phyloP scores from a whole-genome alignment of 2,329 filamentous ascomycete species.

The Ophiostoma australiae region DNA sequence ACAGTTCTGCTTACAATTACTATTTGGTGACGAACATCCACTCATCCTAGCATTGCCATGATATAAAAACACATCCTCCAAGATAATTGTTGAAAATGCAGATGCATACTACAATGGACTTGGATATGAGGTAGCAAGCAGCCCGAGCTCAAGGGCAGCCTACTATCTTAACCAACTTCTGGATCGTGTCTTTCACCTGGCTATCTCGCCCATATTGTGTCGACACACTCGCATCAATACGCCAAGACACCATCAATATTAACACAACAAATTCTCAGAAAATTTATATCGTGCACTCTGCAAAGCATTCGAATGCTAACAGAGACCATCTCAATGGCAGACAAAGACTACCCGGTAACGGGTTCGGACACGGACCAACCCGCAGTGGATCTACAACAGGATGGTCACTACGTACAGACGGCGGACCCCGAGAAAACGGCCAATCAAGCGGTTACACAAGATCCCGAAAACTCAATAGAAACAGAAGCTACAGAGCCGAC shows the following conservation, averaged over 20 bases:
- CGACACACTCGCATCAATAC: not conserved
- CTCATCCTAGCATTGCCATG: not conserved
- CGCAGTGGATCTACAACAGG: not conserved
- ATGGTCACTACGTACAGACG: not conserved
- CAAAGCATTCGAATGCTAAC: too few species aligned
- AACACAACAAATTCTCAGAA: too few species aligned
- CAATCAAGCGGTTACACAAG: not conserved
- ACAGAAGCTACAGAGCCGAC: not conserved
- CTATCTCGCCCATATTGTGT: not conserved
- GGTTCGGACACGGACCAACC: slow-evolving; percentile 7
- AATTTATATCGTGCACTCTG: too few species aligned
- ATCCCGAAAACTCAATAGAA: not conserved
- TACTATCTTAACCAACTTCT: not conserved
- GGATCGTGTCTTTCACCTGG: not conserved
- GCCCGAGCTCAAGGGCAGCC: not conserved
- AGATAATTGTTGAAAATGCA: not conserved
- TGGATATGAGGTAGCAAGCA: not conserved
- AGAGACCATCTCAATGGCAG: not conserved
- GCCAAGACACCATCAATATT: too few species aligned
- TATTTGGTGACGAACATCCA: not conserved
- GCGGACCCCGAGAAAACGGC: not conserved
- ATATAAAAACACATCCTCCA: not conserved
- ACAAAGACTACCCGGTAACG: not conserved
- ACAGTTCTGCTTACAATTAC: not conserved
- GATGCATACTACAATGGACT: not conserved